These are phyloP conservation scores for Allomyces macrogynus DNA, from an alignment of 192 early-diverging fungal species.

Conservation along the genomic window DNA sequence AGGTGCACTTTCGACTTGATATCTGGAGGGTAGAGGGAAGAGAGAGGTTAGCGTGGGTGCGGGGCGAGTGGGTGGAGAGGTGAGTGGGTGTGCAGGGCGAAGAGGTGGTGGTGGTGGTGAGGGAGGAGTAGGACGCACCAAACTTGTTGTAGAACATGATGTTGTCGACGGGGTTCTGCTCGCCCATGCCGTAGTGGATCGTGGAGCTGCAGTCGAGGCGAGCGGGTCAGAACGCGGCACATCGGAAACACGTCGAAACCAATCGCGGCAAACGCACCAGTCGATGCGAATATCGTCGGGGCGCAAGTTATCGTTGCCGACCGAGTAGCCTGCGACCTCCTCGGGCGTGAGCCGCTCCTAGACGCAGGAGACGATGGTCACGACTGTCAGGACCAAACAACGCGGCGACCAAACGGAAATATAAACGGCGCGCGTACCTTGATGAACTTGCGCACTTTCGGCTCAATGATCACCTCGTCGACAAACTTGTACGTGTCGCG, in stretches of 20 bases:
- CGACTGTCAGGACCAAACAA: neutral
- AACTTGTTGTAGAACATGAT: slow-evolving; percentile 63
- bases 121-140: neutral
- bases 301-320: neutral
- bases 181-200: slow-evolving; percentile 69
- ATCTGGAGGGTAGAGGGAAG: neutral
- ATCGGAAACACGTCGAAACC: too few relatives aligned
- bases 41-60: too few relatives aligned
- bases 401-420: neutral
- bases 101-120: neutral
- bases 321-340: neutral
- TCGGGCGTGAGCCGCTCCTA: neutral
- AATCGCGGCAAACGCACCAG: neutral
- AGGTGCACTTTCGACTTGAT: neutral
- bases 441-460: neutral
- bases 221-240: too few relatives aligned
- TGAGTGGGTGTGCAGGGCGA: too few relatives aligned
- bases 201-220: slow-evolving; percentile 6
- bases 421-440: neutral
- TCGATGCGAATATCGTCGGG: neutral
- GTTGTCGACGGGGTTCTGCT: slow-evolving; percentile 66
- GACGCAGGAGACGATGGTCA: too few relatives aligned
- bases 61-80: too few relatives aligned
- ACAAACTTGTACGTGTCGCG: slow-evolving; percentile 77
- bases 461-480: slow-evolving; percentile 39